Percentiles rank a stretch among this genome's conserved stretches.
Evolutionary conservation across 2,329 filamentous ascomycete genomes (phyloP).

Genomic region (Pseudogymnoascus pannorum): DNA sequence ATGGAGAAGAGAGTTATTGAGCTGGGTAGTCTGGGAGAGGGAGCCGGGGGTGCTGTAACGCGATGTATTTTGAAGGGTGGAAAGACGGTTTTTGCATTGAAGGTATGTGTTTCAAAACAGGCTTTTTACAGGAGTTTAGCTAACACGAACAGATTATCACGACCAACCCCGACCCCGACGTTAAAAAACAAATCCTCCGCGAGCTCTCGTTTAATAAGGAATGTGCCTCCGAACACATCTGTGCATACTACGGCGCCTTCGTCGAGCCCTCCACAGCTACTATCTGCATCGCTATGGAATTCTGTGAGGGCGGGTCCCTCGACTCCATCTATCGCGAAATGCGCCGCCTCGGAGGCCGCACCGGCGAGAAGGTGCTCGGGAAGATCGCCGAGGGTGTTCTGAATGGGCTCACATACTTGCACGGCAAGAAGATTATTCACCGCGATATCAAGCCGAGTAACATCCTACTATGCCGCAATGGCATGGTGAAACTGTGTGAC

Average conservation of each 20-base stretch:
- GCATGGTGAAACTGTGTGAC: slow-evolving; percentile 95
- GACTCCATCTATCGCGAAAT: slow-evolving; percentile 98
- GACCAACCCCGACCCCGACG: slow-evolving; percentile 92
- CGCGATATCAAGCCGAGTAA: slow-evolving; percentile 98
- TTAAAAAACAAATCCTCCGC: slow-evolving; percentile 96
- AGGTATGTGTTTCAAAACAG: slow-evolving; percentile 49
- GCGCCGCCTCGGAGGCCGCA: slow-evolving; percentile 87
- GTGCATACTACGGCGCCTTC: slow-evolving; percentile 94
- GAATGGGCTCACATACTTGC: slow-evolving; percentile 87
- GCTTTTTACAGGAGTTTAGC: slow-evolving; percentile 14
- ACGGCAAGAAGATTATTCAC: slow-evolving; percentile 95
- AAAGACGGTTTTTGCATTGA: slow-evolving; percentile 91
- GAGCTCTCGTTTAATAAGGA: slow-evolving; percentile 98
- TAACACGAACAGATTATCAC: slow-evolving; percentile 71
- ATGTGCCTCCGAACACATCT: slow-evolving; percentile 92
- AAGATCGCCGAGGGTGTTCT: slow-evolving; percentile 95
- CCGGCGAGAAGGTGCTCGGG: slow-evolving; percentile 92
- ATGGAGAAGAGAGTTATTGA: slow-evolving; percentile 82
- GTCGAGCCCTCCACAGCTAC: slow-evolving; percentile 93
- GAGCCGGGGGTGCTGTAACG: slow-evolving; percentile 91
- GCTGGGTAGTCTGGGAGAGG: slow-evolving; percentile 83
- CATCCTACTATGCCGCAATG: slow-evolving; percentile 84
- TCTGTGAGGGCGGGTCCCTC: slow-evolving; percentile 91
- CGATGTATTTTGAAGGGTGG: slow-evolving; percentile 82
- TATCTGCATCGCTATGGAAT: slow-evolving; percentile 98